Conservation (phyloP, 2,329 filamentous ascomycete genomes). For the Fusarium annulatum region DNA sequence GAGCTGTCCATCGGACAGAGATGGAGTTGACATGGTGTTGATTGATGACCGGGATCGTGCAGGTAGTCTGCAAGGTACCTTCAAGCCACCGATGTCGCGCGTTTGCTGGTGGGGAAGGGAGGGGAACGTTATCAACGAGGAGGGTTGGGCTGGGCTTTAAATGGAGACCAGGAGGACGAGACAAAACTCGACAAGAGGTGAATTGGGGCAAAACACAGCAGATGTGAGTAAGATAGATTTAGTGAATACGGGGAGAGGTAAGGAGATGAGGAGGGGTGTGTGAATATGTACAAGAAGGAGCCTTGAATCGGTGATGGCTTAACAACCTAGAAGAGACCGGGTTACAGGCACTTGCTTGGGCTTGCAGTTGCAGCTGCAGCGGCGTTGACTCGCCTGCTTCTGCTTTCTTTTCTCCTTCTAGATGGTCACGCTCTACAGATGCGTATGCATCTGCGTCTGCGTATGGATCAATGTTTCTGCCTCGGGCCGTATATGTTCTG, state of each 20-base stretch:
- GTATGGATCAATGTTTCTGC: conserved; percentile 21
- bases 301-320: conserved; percentile 18
- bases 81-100: conserved; percentile 44
- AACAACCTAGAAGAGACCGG: conserved; percentile 19
- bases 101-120: conserved; percentile 26
- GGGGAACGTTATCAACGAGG: conserved; percentile 3
- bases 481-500: conserved; percentile 12
- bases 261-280: conserved; percentile 18
- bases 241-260: conserved; percentile 7
- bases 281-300: conserved; percentile 27
- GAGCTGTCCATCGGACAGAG: conserved; percentile 44
- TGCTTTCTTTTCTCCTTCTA: conserved; percentile 10
- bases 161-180: conserved; percentile 12
- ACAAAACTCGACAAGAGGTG: conserved; percentile 16
- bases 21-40: conserved; percentile 43
- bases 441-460: conserved; percentile 25
- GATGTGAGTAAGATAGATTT: conserved; percentile 23
- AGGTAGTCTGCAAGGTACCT: conserved; percentile 43
- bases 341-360: conserved; percentile 11
- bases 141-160: conserved; percentile 17
- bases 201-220: neutral
- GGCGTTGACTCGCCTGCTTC: conserved; percentile 30
- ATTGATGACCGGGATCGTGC: conserved; percentile 42
- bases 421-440: conserved; percentile 6
- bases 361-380: conserved; percentile 24